Base-by-base conservation (phyloP, 1,139 yeast species). In the Kurtzmaniella natalensis region DNA sequence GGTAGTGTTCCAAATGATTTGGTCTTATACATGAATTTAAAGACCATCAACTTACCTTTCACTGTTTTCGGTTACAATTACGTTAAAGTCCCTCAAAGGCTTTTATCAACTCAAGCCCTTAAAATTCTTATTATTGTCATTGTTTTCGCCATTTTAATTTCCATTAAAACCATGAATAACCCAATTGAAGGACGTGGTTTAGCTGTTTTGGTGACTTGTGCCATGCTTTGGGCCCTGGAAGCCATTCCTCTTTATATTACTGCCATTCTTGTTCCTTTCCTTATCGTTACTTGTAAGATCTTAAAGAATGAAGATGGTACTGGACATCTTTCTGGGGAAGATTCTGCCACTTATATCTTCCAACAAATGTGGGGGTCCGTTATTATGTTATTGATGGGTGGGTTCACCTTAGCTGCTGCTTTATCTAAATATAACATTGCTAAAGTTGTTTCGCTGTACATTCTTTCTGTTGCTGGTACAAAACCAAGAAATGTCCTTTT, bases 301-400 rank as follows among this genome's bases (percentile, higher is more conserved):
- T 72, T 87, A 45, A 76, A 82, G 41, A 65, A 73, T 41, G 67
- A 71, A 4, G 68, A 67, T 27, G 76, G 74, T 2, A 58, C 65
- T 3, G 65, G 69, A n/a, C 57, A 66, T 17, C 67, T 87, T 73
- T 49, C 61, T 1, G 83, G 94, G 0, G 64, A 74, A 0, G 79
- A 70, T 2, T 83, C 96, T 0, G 80, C 95, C 2, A 74, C 76
- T 46, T 85, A 72, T 51, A 86, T 89, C 38, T 73, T 92, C 45
- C 66, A 86, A 1, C 69, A 87, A 18, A 89, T 89, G 97, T 89
- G 96, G 96, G 81, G 94, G 5, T 86, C 96, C 1, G 94, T 88
- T 13, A 85, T 89, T 44, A 78, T 88, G 83, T 66, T 89, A 32
- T 66, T 89, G 37, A 63, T 89, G 18, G 97, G 97, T 44, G 97